A percentile compares a stretch with the other conserved stretches of the same genome.
phyloP scores from a whole-genome alignment of 106 monocot species.

The Ottelia alismoides region DNA sequence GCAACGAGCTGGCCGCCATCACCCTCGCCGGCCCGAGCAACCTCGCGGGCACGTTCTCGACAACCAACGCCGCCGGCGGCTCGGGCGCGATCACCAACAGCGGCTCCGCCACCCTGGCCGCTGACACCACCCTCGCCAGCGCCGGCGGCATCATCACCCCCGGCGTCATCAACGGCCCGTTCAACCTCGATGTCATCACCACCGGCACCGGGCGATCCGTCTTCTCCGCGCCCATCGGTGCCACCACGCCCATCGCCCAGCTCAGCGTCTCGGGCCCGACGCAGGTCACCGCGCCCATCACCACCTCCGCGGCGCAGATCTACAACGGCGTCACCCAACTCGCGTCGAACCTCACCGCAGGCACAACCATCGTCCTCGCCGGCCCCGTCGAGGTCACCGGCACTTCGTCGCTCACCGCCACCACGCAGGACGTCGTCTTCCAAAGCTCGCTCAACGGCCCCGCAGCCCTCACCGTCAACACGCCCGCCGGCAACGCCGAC shows the following conservation, averaged over 20 bases:
- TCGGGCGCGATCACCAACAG: too few species aligned
- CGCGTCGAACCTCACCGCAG: not conserved
- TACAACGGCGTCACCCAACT: not conserved
- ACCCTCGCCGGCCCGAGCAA: not conserved
- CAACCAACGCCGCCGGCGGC: not conserved
- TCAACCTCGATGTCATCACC: not conserved
- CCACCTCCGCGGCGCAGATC: too few species aligned
- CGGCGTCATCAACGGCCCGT: too few species aligned
- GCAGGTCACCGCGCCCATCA: not conserved
- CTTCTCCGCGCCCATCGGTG: not conserved
- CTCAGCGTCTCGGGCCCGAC: not conserved
- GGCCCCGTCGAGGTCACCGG: too few species aligned
- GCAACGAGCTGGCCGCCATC: not conserved
- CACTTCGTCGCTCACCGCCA: too few species aligned
- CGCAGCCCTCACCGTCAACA: not conserved
- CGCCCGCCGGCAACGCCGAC: too few species aligned
- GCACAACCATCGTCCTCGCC: not conserved
- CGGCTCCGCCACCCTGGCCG: too few species aligned
- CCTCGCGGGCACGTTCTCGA: not conserved
- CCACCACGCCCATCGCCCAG: not conserved
- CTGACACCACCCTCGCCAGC: not conserved
- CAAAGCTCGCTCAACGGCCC: too few species aligned
- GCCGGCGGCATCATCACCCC: too few species aligned
- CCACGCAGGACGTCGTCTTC: too few species aligned
- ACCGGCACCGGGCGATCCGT: not conserved